Base-by-base conservation (phyloP, 441 rosid species). In the Arabidopsis lyrata region DNA sequence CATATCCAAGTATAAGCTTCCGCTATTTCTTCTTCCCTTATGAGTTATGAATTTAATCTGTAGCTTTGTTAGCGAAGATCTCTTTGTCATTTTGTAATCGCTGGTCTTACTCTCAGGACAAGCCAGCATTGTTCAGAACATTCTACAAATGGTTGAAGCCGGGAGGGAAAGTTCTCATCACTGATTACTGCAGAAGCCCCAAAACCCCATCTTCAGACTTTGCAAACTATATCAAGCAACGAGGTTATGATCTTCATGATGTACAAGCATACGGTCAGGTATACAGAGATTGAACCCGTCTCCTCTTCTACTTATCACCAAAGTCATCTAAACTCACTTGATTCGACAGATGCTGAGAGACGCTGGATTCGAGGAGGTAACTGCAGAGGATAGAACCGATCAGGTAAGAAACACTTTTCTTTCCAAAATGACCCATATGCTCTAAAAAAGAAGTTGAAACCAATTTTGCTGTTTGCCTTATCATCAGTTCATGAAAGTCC, bases 241-340 rank as follows among this genome's bases (percentile, higher is more conserved):
- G 99, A 83, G 99, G 97, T 55, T 95, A 95, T 78, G 95, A 93
- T 84, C 99, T 91, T 72, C 99, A 93, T 47, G 90, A 87, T 63
- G 85, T 93, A 3, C 70, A 90, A 81, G 75, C 91, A 13, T 95
- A 95, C 62, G 95, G 95, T 27, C 94, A 86, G 96, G 99, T 91
- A 63, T 53, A 57, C n/a, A 34, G 57, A 32, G 38, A 62, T 7
- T 34, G 4, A 50, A 29, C 22, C 6, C 32, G 15, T 27, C 52
- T 73, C 66, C 14, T 10, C 11, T 15, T 20, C 2, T 15, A 4
- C 10, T 62, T 29, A 31, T 36, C 24, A 7, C 15, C 35, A 5
- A 16, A 36, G 29, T 77, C 2, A 3, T 4, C 22, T 24, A 47
- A 38, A 34, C 56, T 44, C 13, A 8, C 12, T 24, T 70, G 16